Evolutionary conservation across 257 asterid genomes (phyloP).

Genomic region (Coffea canephora): DNA sequence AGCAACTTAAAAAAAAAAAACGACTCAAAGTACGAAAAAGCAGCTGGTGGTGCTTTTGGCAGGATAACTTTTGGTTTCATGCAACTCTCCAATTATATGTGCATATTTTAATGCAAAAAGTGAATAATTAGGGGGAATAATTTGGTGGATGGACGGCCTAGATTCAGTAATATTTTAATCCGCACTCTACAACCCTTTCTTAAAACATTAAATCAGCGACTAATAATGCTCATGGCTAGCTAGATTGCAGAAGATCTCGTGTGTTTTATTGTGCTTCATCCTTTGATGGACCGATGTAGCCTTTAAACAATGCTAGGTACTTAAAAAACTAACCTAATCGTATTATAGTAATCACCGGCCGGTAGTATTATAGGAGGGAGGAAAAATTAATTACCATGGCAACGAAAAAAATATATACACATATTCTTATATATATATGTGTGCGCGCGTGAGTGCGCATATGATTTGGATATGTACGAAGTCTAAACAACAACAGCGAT

Average conservation of each 20-base stretch:
- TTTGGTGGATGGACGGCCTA: conserved; percentile 26
- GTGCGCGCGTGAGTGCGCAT: not conserved
- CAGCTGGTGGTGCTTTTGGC: conserved; percentile 11
- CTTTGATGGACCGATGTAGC: conserved; percentile 13
- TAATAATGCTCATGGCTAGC: conserved; percentile 2
- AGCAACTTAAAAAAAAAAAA: conserved; percentile 3
- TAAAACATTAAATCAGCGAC: conserved; percentile 16
- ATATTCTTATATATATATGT: not conserved
- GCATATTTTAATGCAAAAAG: not conserved
- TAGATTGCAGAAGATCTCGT: conserved; percentile 38
- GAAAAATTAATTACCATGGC: not conserved
- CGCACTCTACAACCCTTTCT: conserved; percentile 13
- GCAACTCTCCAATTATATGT: conserved; percentile 11
- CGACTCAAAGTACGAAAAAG: conserved; percentile 13
- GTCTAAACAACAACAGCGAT: conserved; percentile 28
- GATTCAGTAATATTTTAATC: conserved; percentile 9
- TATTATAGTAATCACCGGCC: not conserved
- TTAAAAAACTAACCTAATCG: conserved; percentile 5
- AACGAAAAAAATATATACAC: not conserved
- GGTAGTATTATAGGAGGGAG: too few species aligned
- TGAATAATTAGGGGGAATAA: conserved; percentile 20
- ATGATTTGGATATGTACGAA: conserved; percentile 3
- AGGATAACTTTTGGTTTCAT: conserved; percentile 16
- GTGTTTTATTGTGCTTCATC: conserved; percentile 35
- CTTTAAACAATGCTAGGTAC: not conserved